Base-by-base conservation (phyloP, 129 eudicot genomes). In the Lactuca sativa region DNA sequence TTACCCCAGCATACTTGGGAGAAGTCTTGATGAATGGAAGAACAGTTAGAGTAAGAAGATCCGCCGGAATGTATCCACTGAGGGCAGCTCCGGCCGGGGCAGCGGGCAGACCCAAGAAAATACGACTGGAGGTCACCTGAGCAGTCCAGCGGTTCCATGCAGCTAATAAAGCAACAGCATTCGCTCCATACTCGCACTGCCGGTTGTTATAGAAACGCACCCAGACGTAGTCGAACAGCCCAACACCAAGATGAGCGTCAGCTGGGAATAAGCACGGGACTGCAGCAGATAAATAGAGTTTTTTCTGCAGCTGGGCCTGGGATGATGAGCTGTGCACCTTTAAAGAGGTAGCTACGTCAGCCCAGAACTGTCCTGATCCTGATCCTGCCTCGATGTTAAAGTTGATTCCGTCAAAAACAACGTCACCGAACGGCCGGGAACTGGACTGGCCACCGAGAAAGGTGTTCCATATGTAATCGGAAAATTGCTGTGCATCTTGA, bases 71-170 rank as follows among this genome's bases (percentile, higher is more conserved):
- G 37, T 76, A 89, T 12, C 96, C 96, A 5, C 76, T 63, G 3
- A 73, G 37, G 80, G 82, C 84, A 17, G 89, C 89, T 33, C 3
- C 83, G 2, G 21, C 21, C 21, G 78, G 9, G 3, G 85, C 53
- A 0, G 96, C 96, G 0, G 96, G 96, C 25, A 86, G 6, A 32
- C 96, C 92, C 80, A 89, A 60, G 77, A 89, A 89, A 2, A 89
- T 66, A 81, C 69, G 71, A 7, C 56, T 56, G 7, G 80, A 64
- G 1, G 62, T 79, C 44, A 79, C 76, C 30, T 64, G 37, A 21
- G 21, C 1, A 13, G 77, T 68, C 96, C 96, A 89, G 15, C 74
- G 53, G 36, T 79, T 89, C 96, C 96, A 89, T 7, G 75, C 36
- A 11, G 77, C 79, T 16, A 83, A 49, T 7, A 89, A 79, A 60